A percentile compares a stretch with the other conserved stretches of the same genome.
Conservation (phyloP, 257 asterid genomes). For the Solanum piurae region DNA sequence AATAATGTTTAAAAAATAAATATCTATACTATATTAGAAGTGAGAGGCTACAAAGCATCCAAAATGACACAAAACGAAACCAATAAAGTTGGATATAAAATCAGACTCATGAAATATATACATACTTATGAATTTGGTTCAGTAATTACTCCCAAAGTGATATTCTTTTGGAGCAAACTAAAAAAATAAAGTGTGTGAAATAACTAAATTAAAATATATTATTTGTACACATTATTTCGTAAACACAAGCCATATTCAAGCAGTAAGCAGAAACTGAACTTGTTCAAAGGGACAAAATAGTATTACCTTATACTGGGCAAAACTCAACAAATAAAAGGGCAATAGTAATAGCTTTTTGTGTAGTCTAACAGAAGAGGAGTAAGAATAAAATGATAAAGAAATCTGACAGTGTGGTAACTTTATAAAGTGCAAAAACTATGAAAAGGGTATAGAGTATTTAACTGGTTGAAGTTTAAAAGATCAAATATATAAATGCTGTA, state of each 20-base stretch:
- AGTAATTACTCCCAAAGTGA: not conserved
- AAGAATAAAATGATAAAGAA: not conserved
- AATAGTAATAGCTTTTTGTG: not conserved
- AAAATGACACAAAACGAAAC: too few relatives aligned
- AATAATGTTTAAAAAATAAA: too few relatives aligned
- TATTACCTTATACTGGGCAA: too few relatives aligned
- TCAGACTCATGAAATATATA: too few relatives aligned
- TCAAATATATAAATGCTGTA: not conserved
- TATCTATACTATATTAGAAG: too few relatives aligned
- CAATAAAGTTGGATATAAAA: too few relatives aligned
- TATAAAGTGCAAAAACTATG: not conserved
- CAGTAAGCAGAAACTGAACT: not conserved
- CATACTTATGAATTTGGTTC: too few relatives aligned
- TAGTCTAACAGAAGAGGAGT: not conserved
- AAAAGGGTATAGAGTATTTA: not conserved
- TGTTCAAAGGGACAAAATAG: not conserved
- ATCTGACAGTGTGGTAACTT: not conserved
- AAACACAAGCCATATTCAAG: not conserved
- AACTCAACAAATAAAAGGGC: not conserved
- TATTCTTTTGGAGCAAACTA: not conserved
- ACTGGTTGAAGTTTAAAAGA: not conserved
- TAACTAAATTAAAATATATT: too few relatives aligned
- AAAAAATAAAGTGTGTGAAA: not conserved
- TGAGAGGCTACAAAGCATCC: too few relatives aligned
- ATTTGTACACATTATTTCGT: not conserved